A percentile compares a stretch with the other conserved stretches of the same genome.
phyloP scores from a whole-genome alignment of 805 yeast species.

The Candida vaughaniae region DNA sequence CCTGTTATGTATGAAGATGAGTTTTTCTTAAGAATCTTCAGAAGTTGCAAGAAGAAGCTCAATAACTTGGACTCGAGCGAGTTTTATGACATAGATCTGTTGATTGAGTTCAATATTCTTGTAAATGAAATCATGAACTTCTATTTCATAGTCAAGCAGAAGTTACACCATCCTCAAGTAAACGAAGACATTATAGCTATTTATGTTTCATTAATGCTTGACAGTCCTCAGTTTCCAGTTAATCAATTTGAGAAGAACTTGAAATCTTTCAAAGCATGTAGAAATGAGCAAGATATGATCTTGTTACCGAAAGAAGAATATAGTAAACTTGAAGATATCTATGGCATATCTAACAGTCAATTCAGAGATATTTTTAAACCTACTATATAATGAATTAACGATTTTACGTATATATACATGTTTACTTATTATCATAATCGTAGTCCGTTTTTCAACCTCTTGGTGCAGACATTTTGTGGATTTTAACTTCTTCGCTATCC shows the following conservation, averaged over 20 bases:
- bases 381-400: neutral
- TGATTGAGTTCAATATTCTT: slow-evolving; percentile 6
- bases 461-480: slow-evolving; percentile 56
- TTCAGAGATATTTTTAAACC: neutral
- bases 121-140: slow-evolving; percentile 9
- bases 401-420: no score
- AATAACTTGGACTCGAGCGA: slow-evolving; percentile 1
- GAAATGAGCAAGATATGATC: slow-evolving; percentile 1
- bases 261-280: neutral
- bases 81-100: slow-evolving; percentile 3
- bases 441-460: slow-evolving; percentile 20
- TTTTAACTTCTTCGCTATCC: slow-evolving; percentile 52
- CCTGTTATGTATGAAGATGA: slow-evolving; percentile 15
- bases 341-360: slow-evolving; percentile 3
- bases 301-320: slow-evolving; percentile 6
- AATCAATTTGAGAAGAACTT: slow-evolving; percentile 1
- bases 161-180: neutral
- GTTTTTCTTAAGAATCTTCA: slow-evolving; percentile 12
- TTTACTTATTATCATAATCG: no score
- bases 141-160: slow-evolving; percentile 8
- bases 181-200: slow-evolving; percentile 7
- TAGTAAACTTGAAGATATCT: slow-evolving; percentile 4
- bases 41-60: slow-evolving; percentile 9
- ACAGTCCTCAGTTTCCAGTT: slow-evolving; percentile 9
- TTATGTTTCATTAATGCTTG: slow-evolving; percentile 7